A percentile compares a stretch with the other conserved stretches of the same genome.
These are phyloP conservation scores for Eleusine coracana DNA, from an alignment of 176 grass and related monocot genomes.

Conservation along the genomic window DNA sequence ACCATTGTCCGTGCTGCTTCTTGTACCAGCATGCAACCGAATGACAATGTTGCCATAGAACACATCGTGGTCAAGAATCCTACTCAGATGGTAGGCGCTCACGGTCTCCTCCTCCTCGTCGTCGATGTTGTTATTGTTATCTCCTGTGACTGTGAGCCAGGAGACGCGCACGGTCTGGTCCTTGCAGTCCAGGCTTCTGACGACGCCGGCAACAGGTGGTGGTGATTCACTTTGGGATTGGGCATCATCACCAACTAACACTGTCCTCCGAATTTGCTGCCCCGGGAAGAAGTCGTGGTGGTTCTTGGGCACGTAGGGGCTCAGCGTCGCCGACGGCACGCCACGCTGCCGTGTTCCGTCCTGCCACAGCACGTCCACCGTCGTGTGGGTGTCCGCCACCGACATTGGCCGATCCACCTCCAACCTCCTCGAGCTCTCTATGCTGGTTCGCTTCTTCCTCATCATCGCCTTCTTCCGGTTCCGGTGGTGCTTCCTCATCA, in stretches of 20 bases:
- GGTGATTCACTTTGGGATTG: too few species aligned
- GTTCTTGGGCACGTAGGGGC: background rate
- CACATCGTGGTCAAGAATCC: too few species aligned
- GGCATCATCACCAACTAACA: too few species aligned
- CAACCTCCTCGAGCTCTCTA: too few species aligned
- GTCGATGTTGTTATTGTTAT: too few species aligned
- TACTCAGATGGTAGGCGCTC: background rate
- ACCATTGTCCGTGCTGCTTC: too few species aligned
- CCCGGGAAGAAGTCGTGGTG: background rate
- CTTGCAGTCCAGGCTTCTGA: background rate
- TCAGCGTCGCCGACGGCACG: background rate
- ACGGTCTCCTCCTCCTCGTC: background rate
- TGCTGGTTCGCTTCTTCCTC: too few species aligned
- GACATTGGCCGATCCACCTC: background rate
- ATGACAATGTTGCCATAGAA: background rate
- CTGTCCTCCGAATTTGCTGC: background rate
- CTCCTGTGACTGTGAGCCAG: background rate
- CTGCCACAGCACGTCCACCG: constrained; percentile 13
- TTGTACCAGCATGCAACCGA: too few species aligned
- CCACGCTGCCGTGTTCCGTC: constrained; percentile 5
- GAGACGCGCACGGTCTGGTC: background rate
- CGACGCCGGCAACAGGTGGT: background rate
- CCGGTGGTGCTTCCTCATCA: too few species aligned
- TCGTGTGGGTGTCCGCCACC: background rate
- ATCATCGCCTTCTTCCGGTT: too few species aligned